A percentile compares a stretch with the other conserved stretches of the same genome.
Evolutionary conservation across 805 yeast genomes (phyloP).

Genomic region (Yarrowia bubula): DNA sequence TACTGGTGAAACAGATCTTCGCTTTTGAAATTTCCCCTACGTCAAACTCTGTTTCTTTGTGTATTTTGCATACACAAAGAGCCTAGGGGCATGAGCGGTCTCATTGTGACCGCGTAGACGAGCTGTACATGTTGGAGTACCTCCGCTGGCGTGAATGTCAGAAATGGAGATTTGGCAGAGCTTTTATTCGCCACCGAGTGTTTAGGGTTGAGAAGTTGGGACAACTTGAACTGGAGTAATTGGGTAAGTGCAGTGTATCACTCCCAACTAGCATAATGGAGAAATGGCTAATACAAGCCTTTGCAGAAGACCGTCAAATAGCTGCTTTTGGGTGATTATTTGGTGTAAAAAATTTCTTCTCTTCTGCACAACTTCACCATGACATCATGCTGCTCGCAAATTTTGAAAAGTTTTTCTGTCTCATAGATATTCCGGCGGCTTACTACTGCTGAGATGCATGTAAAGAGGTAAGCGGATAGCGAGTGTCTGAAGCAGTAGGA

Average conservation of each 20-base stretch:
- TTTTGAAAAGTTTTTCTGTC: neutral
- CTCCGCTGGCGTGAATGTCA: neutral
- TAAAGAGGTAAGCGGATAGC: neutral
- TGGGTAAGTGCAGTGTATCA: too few species aligned
- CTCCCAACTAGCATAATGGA: too few species aligned
- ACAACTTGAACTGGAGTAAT: neutral
- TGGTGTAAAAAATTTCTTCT: too few species aligned
- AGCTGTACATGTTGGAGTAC: neutral
- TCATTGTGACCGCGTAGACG: neutral
- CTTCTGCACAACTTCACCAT: neutral
- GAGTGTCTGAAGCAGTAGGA: neutral
- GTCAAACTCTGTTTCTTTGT: neutral
- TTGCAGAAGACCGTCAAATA: too few species aligned
- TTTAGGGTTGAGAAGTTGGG: neutral
- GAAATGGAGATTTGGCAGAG: neutral
- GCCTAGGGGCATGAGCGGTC: neutral
- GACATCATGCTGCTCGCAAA: constrained; percentile 16
- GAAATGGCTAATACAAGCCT: too few species aligned
- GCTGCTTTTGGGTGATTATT: too few species aligned
- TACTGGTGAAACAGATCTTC: neutral
- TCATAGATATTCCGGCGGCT: constrained; percentile 21
- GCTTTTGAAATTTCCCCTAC: neutral
- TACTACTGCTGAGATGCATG: neutral
- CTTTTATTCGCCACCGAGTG: neutral
- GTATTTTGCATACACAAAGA: neutral